These are phyloP conservation scores for Heliosperma pusillum DNA, from an alignment of 148 eudicot genomes.

Conservation along the genomic window DNA sequence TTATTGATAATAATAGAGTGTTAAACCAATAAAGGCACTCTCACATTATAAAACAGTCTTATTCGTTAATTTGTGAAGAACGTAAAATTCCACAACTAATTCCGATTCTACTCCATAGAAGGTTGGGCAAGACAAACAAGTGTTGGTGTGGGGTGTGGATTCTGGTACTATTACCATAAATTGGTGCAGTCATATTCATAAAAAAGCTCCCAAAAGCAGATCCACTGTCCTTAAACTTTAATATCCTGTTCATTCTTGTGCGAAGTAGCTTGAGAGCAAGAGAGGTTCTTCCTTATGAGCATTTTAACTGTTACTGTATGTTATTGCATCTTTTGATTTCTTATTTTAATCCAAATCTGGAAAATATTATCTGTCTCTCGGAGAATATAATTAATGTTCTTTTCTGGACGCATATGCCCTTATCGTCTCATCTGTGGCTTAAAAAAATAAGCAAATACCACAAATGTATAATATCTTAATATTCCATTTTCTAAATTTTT, in stretches of 20 bases:
- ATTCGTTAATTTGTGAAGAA: background rate
- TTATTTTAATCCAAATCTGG: background rate
- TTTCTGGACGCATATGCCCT: conserved; percentile 1
- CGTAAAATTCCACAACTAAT: conserved; percentile 4
- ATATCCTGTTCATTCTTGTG: conserved; percentile 13
- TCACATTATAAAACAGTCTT: too few species aligned
- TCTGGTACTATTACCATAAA: conserved; percentile 13
- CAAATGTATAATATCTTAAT: background rate
- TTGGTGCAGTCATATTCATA: conserved; percentile 30
- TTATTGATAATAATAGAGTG: too few species aligned
- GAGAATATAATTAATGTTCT: conserved; percentile 5
- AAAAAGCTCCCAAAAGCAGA: conserved; percentile 21
- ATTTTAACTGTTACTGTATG: background rate
- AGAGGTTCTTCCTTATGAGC: conserved; percentile 13
- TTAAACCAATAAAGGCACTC: background rate
- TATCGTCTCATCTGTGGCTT: background rate
- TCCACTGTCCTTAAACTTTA: conserved; percentile 6
- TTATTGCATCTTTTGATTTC: background rate
- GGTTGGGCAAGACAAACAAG: conserved; percentile 16
- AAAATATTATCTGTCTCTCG: conserved; percentile 15
- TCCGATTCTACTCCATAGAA: conserved; percentile 17
- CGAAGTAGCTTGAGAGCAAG: conserved; percentile 19
- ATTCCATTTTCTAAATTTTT: background rate
- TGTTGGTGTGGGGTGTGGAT: conserved; percentile 27
- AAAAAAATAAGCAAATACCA: background rate